Conservation (phyloP, 352 stramenopile genomes). For the Phytopythium cucurbitacearum region DNA sequence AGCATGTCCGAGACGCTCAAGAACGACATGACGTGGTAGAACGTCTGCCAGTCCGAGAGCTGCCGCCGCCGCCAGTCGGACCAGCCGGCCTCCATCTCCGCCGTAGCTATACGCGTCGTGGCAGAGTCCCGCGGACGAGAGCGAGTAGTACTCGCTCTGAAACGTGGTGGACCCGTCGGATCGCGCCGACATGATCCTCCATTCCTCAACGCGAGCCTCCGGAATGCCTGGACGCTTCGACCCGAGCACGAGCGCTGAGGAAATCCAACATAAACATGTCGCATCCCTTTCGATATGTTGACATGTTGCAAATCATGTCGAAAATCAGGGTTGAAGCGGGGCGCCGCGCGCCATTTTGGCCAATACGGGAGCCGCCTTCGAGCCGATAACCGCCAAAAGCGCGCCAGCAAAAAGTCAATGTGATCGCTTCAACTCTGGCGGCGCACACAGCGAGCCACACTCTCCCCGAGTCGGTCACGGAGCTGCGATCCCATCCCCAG, state of each 20-base stretch:
- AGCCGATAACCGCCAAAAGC: no score
- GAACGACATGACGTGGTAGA: constrained; percentile 71
- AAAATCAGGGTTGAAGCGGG: no score
- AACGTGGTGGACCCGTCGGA: not conserved
- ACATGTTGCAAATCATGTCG: no score
- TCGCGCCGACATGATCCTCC: not conserved
- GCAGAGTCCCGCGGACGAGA: not conserved
- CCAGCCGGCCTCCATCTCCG: not conserved
- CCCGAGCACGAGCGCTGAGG: no score
- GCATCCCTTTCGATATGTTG: no score
- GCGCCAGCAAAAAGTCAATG: no score
- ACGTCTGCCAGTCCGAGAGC: constrained; percentile 58
- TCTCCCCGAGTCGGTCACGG: constrained; percentile 9
- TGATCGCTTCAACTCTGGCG: not conserved
- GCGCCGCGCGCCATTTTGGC: no score
- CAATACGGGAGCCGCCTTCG: no score
- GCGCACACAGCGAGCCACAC: not conserved
- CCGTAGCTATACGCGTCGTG: constrained; percentile 3
- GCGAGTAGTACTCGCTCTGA: not conserved
- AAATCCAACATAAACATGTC: no score
- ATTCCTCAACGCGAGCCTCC: not conserved
- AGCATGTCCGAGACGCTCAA: constrained; percentile 72
- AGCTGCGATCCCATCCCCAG: constrained; percentile 8
- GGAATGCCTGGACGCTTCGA: no score
- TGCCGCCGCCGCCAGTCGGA: constrained; percentile 4